phyloP scores from a whole-genome alignment of 73 alveolate genomes.

The Blepharisma japonicum region DNA sequence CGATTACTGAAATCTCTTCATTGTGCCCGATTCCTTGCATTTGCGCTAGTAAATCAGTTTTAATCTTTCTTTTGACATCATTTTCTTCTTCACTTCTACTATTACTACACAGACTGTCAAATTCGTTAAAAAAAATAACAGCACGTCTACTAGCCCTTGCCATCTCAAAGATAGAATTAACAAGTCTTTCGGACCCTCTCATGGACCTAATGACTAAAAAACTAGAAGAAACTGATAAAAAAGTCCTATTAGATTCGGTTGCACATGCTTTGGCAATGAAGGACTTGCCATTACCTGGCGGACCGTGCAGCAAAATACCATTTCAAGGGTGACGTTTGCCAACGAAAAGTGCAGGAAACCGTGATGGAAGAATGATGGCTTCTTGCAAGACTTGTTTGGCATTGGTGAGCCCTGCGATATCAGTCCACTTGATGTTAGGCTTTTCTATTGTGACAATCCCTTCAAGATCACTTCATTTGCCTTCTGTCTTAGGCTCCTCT shows the following conservation, averaged over 20 bases:
- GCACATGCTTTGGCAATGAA: conserved; percentile 99
- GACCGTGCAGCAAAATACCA: conserved; percentile 97
- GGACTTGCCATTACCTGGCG: conserved; percentile 99
- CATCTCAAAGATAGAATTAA: conserved; percentile 87
- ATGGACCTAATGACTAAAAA: conserved; percentile 77
- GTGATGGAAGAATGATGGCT: conserved; percentile 96
- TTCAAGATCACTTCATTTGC: conserved; percentile 37
- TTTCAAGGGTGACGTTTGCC: conserved; percentile 97
- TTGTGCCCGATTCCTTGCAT: conserved; percentile 96
- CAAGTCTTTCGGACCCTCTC: conserved; percentile 89
- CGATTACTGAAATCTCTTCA: conserved; percentile 89
- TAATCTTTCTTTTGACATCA: conserved; percentile 94
- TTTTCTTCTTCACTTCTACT: conserved; percentile 95
- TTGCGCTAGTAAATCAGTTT: conserved; percentile 95
- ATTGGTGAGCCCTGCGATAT: conserved; percentile 92
- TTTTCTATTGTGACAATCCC: conserved; percentile 93
- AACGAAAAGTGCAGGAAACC: conserved; percentile 94
- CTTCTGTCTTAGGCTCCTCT: conserved; percentile 6
- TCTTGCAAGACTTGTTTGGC: conserved; percentile 95
- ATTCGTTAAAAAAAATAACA: conserved; percentile 96
- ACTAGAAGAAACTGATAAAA: conserved; percentile 85
- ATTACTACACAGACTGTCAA: conserved; percentile 93
- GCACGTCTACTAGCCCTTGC: conserved; percentile 98
- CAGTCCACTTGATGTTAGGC: conserved; percentile 96
- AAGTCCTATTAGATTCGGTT: conserved; percentile 97